A percentile compares a stretch with the other conserved stretches of the same genome.
Evolutionary conservation across 768 basidiomycete species (phyloP).

Genomic region (Filobasidium floriforme): DNA sequence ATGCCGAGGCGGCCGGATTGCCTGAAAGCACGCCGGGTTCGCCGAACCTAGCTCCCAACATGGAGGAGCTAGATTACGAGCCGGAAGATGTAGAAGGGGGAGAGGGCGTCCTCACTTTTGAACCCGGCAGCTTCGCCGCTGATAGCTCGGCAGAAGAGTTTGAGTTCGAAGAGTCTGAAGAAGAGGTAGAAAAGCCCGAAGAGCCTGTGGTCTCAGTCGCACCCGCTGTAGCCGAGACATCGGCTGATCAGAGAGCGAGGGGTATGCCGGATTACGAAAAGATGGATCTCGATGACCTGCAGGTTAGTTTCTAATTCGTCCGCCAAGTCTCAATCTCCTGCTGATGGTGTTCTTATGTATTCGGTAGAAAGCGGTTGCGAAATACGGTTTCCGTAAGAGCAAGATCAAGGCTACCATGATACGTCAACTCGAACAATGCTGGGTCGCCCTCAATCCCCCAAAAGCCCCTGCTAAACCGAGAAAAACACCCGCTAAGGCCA

Average conservation of each 20-base stretch:
- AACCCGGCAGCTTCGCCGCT: neutral
- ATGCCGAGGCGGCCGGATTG: neutral
- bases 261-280: slow-evolving; percentile 20
- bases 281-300: slow-evolving; percentile 11
- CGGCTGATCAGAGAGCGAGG: neutral
- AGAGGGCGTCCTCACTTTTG: neutral
- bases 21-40: neutral
- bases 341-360: neutral
- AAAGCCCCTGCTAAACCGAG: slow-evolving; percentile 6
- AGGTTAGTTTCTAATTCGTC: slow-evolving; percentile 10
- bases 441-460: slow-evolving; percentile 18
- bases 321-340: neutral
- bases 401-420: slow-evolving; percentile 21
- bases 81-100: neutral
- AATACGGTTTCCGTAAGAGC: slow-evolving; percentile 20
- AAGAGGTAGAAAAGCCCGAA: neutral
- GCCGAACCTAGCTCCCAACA: neutral
- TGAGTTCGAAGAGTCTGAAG: neutral
- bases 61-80: neutral
- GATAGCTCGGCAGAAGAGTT: neutral
- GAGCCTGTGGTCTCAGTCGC: neutral
- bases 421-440: slow-evolving; percentile 19
- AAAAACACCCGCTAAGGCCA: slow-evolving; percentile 6
- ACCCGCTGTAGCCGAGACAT: slow-evolving; percentile 4
- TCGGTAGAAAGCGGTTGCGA: slow-evolving; percentile 6